Conservation (phyloP, 2,329 filamentous ascomycete genomes). For the Ampelomyces quisqualis region DNA sequence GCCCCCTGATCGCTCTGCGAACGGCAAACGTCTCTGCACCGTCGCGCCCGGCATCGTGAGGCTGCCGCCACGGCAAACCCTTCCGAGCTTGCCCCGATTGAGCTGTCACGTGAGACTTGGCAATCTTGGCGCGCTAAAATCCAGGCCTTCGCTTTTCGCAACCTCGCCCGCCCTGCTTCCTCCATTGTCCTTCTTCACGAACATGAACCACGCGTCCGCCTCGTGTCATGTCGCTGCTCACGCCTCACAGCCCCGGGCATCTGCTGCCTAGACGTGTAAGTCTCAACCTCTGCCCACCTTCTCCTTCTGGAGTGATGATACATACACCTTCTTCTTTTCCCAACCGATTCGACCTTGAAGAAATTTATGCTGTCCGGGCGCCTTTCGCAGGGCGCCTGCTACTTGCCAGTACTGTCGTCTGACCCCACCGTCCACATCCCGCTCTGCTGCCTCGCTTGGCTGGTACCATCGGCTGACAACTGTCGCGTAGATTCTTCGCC, state of each 20-base stretch:
- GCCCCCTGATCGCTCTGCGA: no score
- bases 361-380: slow-evolving; percentile 66
- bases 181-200: not conserved
- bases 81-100: not conserved
- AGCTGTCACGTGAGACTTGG: not conserved
- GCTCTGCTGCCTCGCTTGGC: slow-evolving; percentile 2
- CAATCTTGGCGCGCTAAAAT: slow-evolving; percentile 5
- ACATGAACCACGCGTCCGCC: slow-evolving; percentile 10
- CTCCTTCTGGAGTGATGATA: slow-evolving; percentile 67
- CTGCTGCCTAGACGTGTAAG: slow-evolving; percentile 15
- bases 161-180: slow-evolving; percentile 2
- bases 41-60: no score
- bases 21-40: no score
- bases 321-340: slow-evolving; percentile 79
- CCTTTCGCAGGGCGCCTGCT: slow-evolving; percentile 68
- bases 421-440: slow-evolving; percentile 48
- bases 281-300: slow-evolving; percentile 10
- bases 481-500: slow-evolving; percentile 6
- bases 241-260: not conserved
- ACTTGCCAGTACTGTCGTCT: slow-evolving; percentile 91
- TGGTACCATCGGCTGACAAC: slow-evolving; percentile 14
- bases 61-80: slow-evolving; percentile 4
- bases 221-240: not conserved
- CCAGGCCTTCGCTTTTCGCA: not conserved
- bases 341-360: slow-evolving; percentile 86